Conservation (phyloP, 768 basidiomycete species). For the Vishniacozyma victoriae region DNA sequence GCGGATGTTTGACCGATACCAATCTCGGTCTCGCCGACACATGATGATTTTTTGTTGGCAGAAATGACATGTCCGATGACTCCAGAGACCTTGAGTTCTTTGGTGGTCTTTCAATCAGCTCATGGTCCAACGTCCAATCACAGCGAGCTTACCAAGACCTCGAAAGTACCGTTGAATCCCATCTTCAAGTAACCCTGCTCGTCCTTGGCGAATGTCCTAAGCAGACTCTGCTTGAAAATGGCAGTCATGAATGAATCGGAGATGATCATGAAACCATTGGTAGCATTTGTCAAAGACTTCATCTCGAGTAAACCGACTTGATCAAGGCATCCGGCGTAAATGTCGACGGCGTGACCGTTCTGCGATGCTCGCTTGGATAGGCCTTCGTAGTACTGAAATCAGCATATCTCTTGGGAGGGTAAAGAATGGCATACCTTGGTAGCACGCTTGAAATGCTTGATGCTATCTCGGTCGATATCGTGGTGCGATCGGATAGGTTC, state of each 20-base stretch:
- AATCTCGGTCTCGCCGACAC: constrained; percentile 98
- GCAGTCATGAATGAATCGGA: constrained; percentile 96
- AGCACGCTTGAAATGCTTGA: constrained; percentile 94
- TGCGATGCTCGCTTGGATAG: constrained; percentile 86
- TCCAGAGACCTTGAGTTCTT: constrained; percentile 96
- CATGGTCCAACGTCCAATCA: not conserved
- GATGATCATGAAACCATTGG: constrained; percentile 91
- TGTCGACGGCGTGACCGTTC: constrained; percentile 89
- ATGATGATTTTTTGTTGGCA: constrained; percentile 89
- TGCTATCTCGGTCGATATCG: constrained; percentile 93
- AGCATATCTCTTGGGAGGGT: not conserved
- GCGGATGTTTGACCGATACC: constrained; percentile 98
- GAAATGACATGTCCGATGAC: constrained; percentile 97
- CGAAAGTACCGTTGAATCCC: constrained; percentile 99
- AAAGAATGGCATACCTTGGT: constrained; percentile 62
- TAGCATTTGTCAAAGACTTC: constrained; percentile 90
- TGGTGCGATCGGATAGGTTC: constrained; percentile 98
- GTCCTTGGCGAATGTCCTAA: constrained; percentile 86
- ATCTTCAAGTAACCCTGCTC: constrained; percentile 85
- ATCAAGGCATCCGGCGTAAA: constrained; percentile 95
- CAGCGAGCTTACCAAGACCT: constrained; percentile 67
- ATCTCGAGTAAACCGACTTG: constrained; percentile 97
- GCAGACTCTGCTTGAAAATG: constrained; percentile 98
- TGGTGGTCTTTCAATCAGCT: constrained; percentile 68
- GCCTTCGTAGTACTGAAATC: constrained; percentile 85